Base-by-base conservation (phyloP, 75 land plant genomes). In the Pinus taeda region DNA sequence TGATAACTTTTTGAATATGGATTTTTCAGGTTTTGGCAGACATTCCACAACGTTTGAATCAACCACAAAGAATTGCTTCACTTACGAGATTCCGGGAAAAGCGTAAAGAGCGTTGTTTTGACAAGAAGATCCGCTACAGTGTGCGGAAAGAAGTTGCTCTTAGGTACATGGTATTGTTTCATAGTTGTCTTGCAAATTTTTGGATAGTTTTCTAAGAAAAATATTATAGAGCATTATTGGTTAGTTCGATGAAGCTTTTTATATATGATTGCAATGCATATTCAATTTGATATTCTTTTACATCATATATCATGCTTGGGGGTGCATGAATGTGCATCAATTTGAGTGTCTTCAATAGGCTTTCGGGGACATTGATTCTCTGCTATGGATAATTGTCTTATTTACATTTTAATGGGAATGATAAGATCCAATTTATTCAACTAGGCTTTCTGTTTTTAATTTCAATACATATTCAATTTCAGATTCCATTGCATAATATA, bases 81-180 rank as follows among this genome's bases (percentile, higher is more conserved):
- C 75, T 95, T 60, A 86, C 85, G 36, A 85, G 98, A 57, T 95
- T 95, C 60, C 91, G 98, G 5, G 96, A 93, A 78, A 95, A 95
- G 85, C 79, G 96, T 29, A 95, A 95, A 73, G 98, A 95, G 77
- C 83, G 98, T 60, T 86, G 90, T 79, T 95, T 85, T 81, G 97
- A 91, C 37, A 95, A 95, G 82, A 93, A 90, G 78, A 95, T 95
- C 57, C 90, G 98, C 11, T 95, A 95, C 72, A 83, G 84, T 76
- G 88, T 88, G 29, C 85, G 98, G 15, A 93, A 93, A 82, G 98
- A 95, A 76, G 98, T 95, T 82, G 98, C 98, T 73, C 87, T 82
- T 57, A 96, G 97, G 98, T 96, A 80, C 45, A 49, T 11, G 12
- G 4, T n/a, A 37, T 69, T 49, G 55, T 69, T 69, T 69, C 49